phyloP scores from a whole-genome alignment of 345 rosid species.

The Pugionium cornutum region DNA sequence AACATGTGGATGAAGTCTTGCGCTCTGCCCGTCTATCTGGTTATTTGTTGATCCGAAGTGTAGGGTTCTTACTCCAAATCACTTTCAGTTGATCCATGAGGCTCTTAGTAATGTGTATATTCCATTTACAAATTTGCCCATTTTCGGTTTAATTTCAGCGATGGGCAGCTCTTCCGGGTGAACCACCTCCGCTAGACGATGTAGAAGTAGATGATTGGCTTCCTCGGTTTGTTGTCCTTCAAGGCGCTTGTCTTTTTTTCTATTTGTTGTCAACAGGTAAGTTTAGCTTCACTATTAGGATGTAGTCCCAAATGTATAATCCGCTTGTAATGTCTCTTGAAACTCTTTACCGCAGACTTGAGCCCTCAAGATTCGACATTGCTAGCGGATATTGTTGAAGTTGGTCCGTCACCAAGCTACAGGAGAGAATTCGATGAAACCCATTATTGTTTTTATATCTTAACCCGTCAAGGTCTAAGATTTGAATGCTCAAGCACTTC shows the following conservation, averaged over 20 bases:
- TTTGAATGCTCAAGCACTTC: slow-evolving; percentile 80
- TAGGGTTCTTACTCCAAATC: slow-evolving; percentile 36
- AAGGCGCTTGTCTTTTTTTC: slow-evolving; percentile 85
- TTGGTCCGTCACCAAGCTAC: slow-evolving; percentile 68
- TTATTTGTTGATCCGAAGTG: slow-evolving; percentile 78
- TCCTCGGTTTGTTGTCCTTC: slow-evolving; percentile 92
- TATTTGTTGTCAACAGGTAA: slow-evolving; percentile 75
- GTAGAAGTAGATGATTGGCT: slow-evolving; percentile 97
- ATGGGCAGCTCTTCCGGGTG: slow-evolving; percentile 96
- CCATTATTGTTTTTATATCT: slow-evolving; percentile 61
- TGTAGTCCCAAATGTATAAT: background rate
- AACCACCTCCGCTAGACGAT: slow-evolving; percentile 90
- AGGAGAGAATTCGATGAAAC: slow-evolving; percentile 64
- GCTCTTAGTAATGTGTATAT: background rate
- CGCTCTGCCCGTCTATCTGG: slow-evolving; percentile 90
- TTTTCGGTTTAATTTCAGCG: slow-evolving; percentile 49
- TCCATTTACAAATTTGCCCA: background rate
- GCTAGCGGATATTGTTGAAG: slow-evolving; percentile 76
- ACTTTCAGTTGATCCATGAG: slow-evolving; percentile 23
- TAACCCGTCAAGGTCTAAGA: slow-evolving; percentile 76
- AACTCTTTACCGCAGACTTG: slow-evolving; percentile 58
- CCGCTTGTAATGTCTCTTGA: slow-evolving; percentile 16
- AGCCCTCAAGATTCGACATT: slow-evolving; percentile 93
- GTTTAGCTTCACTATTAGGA: background rate
- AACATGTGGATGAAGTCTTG: slow-evolving; percentile 85